Base-by-base conservation (phyloP, 2,329 filamentous ascomycete species). In the Geosmithia putterillii region DNA sequence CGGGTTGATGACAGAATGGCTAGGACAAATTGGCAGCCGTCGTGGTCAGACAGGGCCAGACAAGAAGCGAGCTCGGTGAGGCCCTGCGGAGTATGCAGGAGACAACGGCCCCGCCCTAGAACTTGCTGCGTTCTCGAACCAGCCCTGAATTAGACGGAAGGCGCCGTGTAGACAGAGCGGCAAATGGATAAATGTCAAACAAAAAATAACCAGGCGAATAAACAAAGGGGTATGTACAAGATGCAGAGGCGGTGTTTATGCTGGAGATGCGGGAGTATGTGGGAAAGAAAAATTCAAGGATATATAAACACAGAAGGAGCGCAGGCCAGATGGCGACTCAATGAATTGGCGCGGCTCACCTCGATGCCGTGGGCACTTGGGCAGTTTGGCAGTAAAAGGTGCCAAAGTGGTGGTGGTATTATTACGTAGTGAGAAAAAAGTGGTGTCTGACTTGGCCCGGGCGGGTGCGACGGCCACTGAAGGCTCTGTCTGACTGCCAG, bases 341-440 rank as follows among this genome's bases (percentile, higher is more conserved):
- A 35, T 32, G 39, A 45, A 42, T 41, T 32, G 38, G 17, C 43
- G 44, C 39, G 25, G 44, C 44, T 45, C 44, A 45, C 44, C 44
- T 45, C 44, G 38, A 38, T 38, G 40, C 42, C 23, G 41, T 32
- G 28, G 28, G 10, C n/a, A n/a, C n/a, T n/a, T n/a, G n/a, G n/a
- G n/a, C n/a, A n/a, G n/a, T n/a, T n/a, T n/a, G n/a, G n/a, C n/a
- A n/a, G n/a, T 40, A 21, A 38, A 37, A 37, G 15, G 35, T 19
- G 7, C 35, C 28, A 12, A 14, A 32, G 28, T 32, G 10, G 28
- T 32, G 15, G 10, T 32, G 10, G 28, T 32, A 32, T 32, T 32
- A 12, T 32, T 32, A 32, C 10, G 28, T 32, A 12, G 28, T 32
- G 28, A n/a, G n/a, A 4, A 32, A 32, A 32, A 32, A 32, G 28